Percentiles rank a stretch among this genome's conserved stretches.
phyloP scores from a whole-genome alignment of 2,329 filamentous ascomycete genomes.

The Xylaria hypoxylon region DNA sequence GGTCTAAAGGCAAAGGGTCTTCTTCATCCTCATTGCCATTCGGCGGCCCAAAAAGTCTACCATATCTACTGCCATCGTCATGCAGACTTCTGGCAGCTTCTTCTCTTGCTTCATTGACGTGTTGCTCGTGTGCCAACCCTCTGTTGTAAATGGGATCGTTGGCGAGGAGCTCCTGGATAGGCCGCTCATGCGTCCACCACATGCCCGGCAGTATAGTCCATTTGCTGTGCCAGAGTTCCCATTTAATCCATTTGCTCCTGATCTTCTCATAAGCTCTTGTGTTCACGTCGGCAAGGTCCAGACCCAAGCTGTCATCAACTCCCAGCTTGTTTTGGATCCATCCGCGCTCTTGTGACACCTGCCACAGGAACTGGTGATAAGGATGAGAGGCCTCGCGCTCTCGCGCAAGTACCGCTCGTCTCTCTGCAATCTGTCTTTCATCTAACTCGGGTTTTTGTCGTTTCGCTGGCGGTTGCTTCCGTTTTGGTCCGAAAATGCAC shows the following conservation, averaged over 20 bases:
- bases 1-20: background rate
- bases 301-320: background rate
- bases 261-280: constrained; percentile 29
- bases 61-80: background rate
- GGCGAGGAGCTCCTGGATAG: constrained; percentile 13
- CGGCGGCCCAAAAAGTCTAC: background rate
- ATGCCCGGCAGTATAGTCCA: constrained; percentile 39
- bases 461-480: background rate
- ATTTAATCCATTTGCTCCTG: constrained; percentile 22
- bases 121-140: background rate
- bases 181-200: constrained; percentile 34
- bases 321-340: constrained; percentile 4
- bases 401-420: background rate
- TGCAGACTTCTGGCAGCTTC: background rate
- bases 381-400: constrained; percentile 36
- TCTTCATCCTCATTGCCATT: too few relatives aligned
- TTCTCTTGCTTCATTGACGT: background rate
- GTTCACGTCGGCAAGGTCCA: constrained; percentile 20
- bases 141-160: background rate
- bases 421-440: background rate
- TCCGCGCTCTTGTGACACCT: constrained; percentile 28
- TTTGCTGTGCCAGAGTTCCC: constrained; percentile 30
- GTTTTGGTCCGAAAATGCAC: background rate
- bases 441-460: background rate
- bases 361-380: constrained; percentile 34